Percentiles rank a stretch among this genome's conserved stretches.
phyloP scores from a whole-genome alignment of 495 filamentous ascomycete genomes.

The Physcia stellaris region DNA sequence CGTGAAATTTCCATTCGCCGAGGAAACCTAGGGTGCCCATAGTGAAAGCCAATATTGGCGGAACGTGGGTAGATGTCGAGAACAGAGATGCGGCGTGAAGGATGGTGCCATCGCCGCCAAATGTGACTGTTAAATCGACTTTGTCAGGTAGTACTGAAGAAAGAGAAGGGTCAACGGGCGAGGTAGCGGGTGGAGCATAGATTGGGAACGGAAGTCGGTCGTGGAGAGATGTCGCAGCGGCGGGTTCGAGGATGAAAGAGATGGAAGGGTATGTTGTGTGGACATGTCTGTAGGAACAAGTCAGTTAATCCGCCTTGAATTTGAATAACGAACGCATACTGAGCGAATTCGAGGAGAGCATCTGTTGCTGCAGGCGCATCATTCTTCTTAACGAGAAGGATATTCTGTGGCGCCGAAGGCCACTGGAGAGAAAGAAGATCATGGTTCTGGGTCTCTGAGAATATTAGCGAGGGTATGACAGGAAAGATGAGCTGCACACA shows the following conservation, averaged over 20 bases:
- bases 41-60: constrained; percentile 87
- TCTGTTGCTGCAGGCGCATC: constrained; percentile 54
- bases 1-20: constrained; percentile 89
- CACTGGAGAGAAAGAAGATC: constrained; percentile 74
- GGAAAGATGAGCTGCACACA: constrained; percentile 19
- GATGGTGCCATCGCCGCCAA: constrained; percentile 94
- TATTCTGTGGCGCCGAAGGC: constrained; percentile 78
- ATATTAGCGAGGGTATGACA: constrained; percentile 7
- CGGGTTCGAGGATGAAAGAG: constrained; percentile 69
- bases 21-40: constrained; percentile 95
- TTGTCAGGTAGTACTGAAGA: constrained; percentile 43
- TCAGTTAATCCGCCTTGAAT: constrained; percentile 1
- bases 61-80: constrained; percentile 64
- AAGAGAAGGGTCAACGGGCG: constrained; percentile 22
- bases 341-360: constrained; percentile 65
- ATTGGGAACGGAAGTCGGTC: constrained; percentile 63
- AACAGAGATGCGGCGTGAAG: constrained; percentile 85
- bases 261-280: constrained; percentile 64
- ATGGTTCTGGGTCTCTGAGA: constrained; percentile 36
- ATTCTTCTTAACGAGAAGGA: constrained; percentile 81
- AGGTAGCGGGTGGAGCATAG: constrained; percentile 38
- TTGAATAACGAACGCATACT: constrained; percentile 23
- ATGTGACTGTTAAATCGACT: constrained; percentile 72
- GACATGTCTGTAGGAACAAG: constrained; percentile 43
- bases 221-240: constrained; percentile 60